A percentile compares a stretch with the other conserved stretches of the same genome.
Conservation (phyloP, 495 filamentous ascomycete genomes). For the Penicillium bovifimosum region DNA sequence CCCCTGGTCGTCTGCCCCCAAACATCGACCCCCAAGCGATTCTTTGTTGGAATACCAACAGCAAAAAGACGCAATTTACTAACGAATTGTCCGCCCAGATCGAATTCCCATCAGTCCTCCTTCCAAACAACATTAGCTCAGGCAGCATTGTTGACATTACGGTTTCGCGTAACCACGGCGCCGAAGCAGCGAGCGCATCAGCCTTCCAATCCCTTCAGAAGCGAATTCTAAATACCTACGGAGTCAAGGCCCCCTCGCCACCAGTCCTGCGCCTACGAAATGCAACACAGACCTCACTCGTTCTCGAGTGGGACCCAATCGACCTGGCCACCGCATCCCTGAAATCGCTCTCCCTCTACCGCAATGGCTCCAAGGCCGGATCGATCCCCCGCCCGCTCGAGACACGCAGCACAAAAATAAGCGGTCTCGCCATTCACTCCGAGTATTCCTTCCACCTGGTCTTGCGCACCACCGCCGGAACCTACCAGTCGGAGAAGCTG, state of each 20-base stretch:
- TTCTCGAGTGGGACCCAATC: slow-evolving; percentile 97
- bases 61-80: slow-evolving; percentile 7
- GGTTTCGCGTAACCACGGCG: slow-evolving; percentile 76
- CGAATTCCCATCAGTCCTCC: slow-evolving; percentile 96
- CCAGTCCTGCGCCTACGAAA: slow-evolving; percentile 87
- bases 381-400: slow-evolving; percentile 80
- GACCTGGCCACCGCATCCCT: slow-evolving; percentile 86
- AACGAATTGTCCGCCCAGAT: slow-evolving; percentile 53
- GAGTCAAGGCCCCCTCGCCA: slow-evolving; percentile 66
- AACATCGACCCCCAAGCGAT: slow-evolving; percentile 11
- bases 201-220: slow-evolving; percentile 80
- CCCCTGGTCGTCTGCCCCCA: slow-evolving; percentile 18
- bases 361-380: slow-evolving; percentile 93
- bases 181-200: slow-evolving; percentile 66
- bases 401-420: slow-evolving; percentile 92
- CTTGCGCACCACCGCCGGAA: slow-evolving; percentile 85
- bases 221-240: slow-evolving; percentile 80
- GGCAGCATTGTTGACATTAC: slow-evolving; percentile 98
- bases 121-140: slow-evolving; percentile 87
- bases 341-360: slow-evolving; percentile 80
- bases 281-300: slow-evolving; percentile 92
- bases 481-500: slow-evolving; percentile 75
- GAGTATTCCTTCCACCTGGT: slow-evolving; percentile 95
- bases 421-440: slow-evolving; percentile 89
- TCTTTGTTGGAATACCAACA: not conserved